phyloP scores from a whole-genome alignment of 2,329 filamentous ascomycete species.

The Emmonsiellopsis sp. region DNA sequence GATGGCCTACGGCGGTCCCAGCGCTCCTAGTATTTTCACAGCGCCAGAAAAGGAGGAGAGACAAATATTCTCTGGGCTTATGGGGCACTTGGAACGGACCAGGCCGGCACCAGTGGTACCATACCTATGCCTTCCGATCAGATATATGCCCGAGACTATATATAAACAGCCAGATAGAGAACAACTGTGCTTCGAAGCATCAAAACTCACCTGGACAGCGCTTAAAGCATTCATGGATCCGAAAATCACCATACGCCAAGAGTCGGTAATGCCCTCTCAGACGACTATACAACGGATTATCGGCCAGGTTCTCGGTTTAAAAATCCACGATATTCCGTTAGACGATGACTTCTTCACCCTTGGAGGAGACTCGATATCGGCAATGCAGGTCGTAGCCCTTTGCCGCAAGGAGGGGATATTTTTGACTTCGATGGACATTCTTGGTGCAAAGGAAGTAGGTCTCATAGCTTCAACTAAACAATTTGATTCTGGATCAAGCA shows the following conservation, averaged over 20 bases:
- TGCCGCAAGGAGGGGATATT: slow-evolving; percentile 5
- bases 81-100: not conserved
- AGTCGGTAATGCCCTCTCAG: not conserved
- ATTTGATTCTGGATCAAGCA: not conserved
- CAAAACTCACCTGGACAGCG: not conserved
- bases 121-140: not conserved
- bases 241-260: not conserved
- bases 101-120: not conserved
- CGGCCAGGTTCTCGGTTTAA: not conserved
- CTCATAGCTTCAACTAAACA: not conserved
- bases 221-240: not conserved
- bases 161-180: not conserved
- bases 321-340: not conserved
- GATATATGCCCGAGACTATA: not conserved
- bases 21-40: not conserved
- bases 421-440: slow-evolving; percentile 6
- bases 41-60: not conserved
- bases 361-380: slow-evolving; percentile 2
- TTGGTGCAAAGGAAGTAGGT: slow-evolving; percentile 5
- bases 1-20: too few relatives aligned
- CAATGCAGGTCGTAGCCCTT: slow-evolving; percentile 3
- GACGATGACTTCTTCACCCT: slow-evolving; percentile 3
- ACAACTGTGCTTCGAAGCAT: not conserved
- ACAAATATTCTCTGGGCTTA: not conserved
- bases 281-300: not conserved